These are phyloP conservation scores for Aspergillus sp. DNA, from an alignment of 2,329 filamentous ascomycete genomes.

Conservation along the genomic window DNA sequence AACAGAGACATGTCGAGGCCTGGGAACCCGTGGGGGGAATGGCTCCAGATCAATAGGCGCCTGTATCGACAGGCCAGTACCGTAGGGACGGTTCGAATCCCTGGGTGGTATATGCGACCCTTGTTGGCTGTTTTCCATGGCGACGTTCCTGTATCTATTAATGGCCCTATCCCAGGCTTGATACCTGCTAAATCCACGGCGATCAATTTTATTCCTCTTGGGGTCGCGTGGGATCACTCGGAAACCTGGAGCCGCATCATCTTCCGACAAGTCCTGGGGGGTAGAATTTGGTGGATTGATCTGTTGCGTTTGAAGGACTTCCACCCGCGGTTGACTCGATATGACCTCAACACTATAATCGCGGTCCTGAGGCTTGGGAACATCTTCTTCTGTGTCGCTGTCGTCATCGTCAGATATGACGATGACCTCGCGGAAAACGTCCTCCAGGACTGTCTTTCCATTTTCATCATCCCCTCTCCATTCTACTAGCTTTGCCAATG, in stretches of 20 bases:
- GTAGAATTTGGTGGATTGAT: slow-evolving; percentile 23
- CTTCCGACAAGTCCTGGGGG: slow-evolving; percentile 31
- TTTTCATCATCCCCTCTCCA: slow-evolving; percentile 62
- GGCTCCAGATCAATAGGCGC: slow-evolving; percentile 16
- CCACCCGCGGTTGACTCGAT: slow-evolving; percentile 36
- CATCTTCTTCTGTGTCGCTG: slow-evolving; percentile 39
- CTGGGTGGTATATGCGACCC: slow-evolving; percentile 10
- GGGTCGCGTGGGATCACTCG: slow-evolving; percentile 33
- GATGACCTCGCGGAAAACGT: slow-evolving; percentile 64
- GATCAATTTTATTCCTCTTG: slow-evolving; percentile 36
- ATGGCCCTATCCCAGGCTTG: slow-evolving; percentile 48
- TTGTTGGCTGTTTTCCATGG: slow-evolving; percentile 16
- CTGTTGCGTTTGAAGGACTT: slow-evolving; percentile 33
- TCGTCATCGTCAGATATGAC: slow-evolving; percentile 63
- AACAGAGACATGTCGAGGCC: slow-evolving; percentile 11
- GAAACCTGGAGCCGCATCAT: slow-evolving; percentile 37
- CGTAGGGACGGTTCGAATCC: slow-evolving; percentile 17
- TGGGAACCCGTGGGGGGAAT: slow-evolving; percentile 10
- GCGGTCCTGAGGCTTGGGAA: slow-evolving; percentile 24
- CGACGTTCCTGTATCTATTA: slow-evolving; percentile 37
- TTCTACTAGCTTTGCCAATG: slow-evolving; percentile 57
- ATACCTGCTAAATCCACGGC: slow-evolving; percentile 47
- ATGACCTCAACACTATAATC: slow-evolving; percentile 45
- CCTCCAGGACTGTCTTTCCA: slow-evolving; percentile 55
- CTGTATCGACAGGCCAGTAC: slow-evolving; percentile 18